Percentiles rank a stretch among this genome's conserved stretches.
These are phyloP conservation scores for Penicillium bovifimosum DNA, from an alignment of 495 filamentous ascomycete species.

Conservation along the genomic window DNA sequence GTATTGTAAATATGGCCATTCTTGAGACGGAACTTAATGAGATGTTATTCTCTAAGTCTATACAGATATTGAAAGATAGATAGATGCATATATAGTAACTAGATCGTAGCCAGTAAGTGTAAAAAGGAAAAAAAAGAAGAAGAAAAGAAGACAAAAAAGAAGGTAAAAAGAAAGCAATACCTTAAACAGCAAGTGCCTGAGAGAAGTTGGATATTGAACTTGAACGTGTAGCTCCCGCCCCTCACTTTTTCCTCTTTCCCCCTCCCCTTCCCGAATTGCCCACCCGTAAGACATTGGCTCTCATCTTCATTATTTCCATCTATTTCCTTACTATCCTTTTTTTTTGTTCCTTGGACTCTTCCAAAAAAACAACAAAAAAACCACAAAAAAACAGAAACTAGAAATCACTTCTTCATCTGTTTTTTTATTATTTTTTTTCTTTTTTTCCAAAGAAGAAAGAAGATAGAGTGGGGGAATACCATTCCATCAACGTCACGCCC, in stretches of 20 bases:
- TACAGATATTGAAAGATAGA: neutral
- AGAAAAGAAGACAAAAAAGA: neutral
- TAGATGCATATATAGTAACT: neutral
- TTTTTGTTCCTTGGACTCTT: neutral
- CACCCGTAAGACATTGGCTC: slow-evolving; percentile 57
- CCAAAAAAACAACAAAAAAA: too few species aligned
- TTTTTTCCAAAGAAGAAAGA: neutral
- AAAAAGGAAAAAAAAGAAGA: neutral
- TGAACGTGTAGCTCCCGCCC: slow-evolving; percentile 34
- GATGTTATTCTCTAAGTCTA: neutral
- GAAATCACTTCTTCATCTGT: too few species aligned
- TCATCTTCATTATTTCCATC: slow-evolving; percentile 56
- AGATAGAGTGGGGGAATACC: neutral
- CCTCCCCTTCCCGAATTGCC: slow-evolving; percentile 40
- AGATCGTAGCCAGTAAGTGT: neutral
- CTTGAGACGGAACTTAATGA: too few species aligned
- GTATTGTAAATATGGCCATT: neutral
- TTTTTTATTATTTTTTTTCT: too few species aligned
- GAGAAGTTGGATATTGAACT: neutral
- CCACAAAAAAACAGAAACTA: too few species aligned
- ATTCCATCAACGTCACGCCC: slow-evolving; percentile 3
- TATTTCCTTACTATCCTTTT: neutral
- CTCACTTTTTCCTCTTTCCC: slow-evolving; percentile 7
- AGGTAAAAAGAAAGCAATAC: neutral
- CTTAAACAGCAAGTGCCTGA: neutral